Base-by-base conservation (phyloP, 2,329 filamentous ascomycete genomes). In the Aspergillus hortae region DNA sequence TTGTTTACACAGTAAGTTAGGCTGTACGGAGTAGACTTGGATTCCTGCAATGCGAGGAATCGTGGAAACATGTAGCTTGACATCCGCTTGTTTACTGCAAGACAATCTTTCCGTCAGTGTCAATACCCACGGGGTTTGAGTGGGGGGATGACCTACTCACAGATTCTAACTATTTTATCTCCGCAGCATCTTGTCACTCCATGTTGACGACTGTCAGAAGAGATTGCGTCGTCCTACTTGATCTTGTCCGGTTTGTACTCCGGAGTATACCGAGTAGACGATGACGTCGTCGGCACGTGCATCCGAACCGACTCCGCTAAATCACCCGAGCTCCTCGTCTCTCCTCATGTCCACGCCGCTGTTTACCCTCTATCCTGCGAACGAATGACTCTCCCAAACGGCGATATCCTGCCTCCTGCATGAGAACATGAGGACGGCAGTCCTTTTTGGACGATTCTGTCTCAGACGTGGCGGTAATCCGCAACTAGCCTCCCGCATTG, bases 381-480 rank as follows among this genome's bases (percentile, higher is more conserved):
- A 45, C 52, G 42, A 54, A 48, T 48, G 44, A 48, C 32, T 25
- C 10, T 9, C 5, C 41, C 44, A 45, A 27, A 44, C 33, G 17
- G 43, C 15, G 23, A 40, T 38, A 46, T 46, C 33, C 38, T 53
- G 49, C 17, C 52, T 46, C 47, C 52, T 58, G 36, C 53, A 61
- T 63, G 59, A 65, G 62, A 74, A 55, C 61, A 82, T 82, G 79
- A 80, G 75, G 71, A 69, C 73, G 67, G 72, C 69, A 64, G 65
- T 75, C 67, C 66, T 75, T 56, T 62, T 77, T 57, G 73, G 76
- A 69, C 77, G 79, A 66, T 74, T 77, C 67, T 78, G 72, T 70
- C 64, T 77, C 61, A 72, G 70, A 61, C 74, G 74, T 58, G 66
- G 70, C 50, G 67, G 65, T 58, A 56, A 57, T 61, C 58, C 66